Percentiles rank a stretch among this genome's conserved stretches.
phyloP scores from a whole-genome alignment of 2,329 filamentous ascomycete species.

The Ophiostoma sp. region DNA sequence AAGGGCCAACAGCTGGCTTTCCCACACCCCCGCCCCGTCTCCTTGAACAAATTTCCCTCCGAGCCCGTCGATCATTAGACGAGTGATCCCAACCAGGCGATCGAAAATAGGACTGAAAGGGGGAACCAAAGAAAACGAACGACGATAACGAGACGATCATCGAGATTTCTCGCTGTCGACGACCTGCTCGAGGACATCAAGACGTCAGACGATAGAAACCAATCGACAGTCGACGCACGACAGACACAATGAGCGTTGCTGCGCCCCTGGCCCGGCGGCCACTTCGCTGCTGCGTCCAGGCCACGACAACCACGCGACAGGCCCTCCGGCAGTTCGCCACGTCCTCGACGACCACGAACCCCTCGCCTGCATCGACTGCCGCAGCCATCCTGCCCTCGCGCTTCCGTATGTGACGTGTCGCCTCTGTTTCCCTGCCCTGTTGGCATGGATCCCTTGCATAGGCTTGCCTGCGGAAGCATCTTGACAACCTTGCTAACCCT shows the following conservation, averaged over 20 bases:
- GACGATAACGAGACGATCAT: background rate
- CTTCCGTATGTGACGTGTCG: conserved; percentile 17
- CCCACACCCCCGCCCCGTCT: background rate
- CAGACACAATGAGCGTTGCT: conserved; percentile 21
- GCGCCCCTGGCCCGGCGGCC: conserved; percentile 28
- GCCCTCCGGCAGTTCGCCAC: conserved; percentile 23
- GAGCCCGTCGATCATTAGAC: conserved; percentile 18
- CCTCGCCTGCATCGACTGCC: background rate
- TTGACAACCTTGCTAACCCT: conserved; percentile 17
- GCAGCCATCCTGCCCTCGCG: conserved; percentile 3
- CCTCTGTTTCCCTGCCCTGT: background rate
- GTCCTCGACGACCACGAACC: conserved; percentile 2
- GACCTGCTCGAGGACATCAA: background rate
- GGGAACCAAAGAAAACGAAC: background rate
- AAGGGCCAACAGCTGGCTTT: background rate
- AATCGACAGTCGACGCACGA: background rate
- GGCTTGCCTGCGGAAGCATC: background rate
- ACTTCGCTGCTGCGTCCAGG: conserved; percentile 24
- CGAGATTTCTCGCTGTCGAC: background rate
- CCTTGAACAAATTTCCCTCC: conserved; percentile 19
- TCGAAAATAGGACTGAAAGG: conserved; percentile 4
- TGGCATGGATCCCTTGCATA: background rate
- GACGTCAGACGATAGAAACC: background rate
- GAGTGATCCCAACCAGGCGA: conserved; percentile 15
- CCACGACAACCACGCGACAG: conserved; percentile 12